Evolutionary conservation across 139 green algal species (phyloP).

Genomic region (Asterochloris erici): DNA sequence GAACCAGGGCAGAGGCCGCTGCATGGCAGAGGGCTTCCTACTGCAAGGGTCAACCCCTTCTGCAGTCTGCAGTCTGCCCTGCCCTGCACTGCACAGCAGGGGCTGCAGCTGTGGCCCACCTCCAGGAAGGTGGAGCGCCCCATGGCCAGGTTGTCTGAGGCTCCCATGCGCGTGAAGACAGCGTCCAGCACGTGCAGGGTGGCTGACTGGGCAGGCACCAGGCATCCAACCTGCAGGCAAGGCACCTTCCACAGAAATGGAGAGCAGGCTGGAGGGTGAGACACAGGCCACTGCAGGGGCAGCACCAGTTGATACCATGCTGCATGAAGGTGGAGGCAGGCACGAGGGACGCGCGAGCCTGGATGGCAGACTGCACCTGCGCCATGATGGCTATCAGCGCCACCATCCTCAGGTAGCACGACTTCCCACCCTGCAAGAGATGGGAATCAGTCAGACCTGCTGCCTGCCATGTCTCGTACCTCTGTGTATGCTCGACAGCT

Average conservation of each 20-base stretch:
- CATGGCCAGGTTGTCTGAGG: conserved; percentile 74
- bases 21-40: too few species aligned
- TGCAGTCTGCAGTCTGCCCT: too few species aligned
- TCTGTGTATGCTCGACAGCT: too few species aligned
- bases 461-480: too few species aligned
- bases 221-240: conserved; percentile 66
- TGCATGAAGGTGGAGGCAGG: too few species aligned
- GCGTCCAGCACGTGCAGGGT: conserved; percentile 70
- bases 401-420: conserved; percentile 56
- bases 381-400: conserved; percentile 86
- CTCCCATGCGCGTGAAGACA: conserved; percentile 89
- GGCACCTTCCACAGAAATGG: neutral
- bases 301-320: neutral
- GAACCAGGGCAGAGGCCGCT: too few species aligned
- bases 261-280: neutral
- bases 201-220: conserved; percentile 71
- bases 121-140: conserved; percentile 69
- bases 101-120: neutral
- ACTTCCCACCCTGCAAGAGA: conserved; percentile 56
- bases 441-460: too few species aligned
- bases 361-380: conserved; percentile 46
- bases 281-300: neutral
- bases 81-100: too few species aligned
- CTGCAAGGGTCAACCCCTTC: too few species aligned
- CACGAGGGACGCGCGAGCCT: neutral